These are phyloP conservation scores for Phaeosphaeria sp. DNA, from an alignment of 2,329 filamentous ascomycete species.

Conservation along the genomic window DNA sequence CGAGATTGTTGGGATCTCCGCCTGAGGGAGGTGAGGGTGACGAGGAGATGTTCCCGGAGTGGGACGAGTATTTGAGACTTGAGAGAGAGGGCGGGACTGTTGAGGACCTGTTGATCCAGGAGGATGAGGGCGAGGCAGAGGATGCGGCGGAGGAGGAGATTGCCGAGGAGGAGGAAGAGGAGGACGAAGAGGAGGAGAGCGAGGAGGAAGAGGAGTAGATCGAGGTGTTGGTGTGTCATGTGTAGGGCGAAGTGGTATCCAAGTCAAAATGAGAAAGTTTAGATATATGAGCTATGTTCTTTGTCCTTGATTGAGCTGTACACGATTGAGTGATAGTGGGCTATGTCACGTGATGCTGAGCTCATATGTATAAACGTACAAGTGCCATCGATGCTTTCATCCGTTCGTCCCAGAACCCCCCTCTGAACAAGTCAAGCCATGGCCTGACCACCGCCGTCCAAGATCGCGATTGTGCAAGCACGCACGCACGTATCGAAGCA, in stretches of 20 bases:
- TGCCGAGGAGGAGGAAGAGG: constrained; percentile 37
- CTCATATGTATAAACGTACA: too few relatives aligned
- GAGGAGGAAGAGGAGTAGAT: constrained; percentile 27
- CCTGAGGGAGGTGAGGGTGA: constrained; percentile 66
- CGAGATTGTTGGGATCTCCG: constrained; percentile 82
- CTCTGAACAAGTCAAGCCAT: too few relatives aligned
- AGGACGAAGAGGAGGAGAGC: constrained; percentile 33
- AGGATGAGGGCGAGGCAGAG: constrained; percentile 40
- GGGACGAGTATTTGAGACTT: constrained; percentile 86
- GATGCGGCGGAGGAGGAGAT: constrained; percentile 43
- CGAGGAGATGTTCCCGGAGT: constrained; percentile 92
- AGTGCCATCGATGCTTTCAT: too few relatives aligned
- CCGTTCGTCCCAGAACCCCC: too few relatives aligned
- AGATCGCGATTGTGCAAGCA: too few relatives aligned
- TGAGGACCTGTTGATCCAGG: constrained; percentile 42
- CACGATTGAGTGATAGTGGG: too few relatives aligned
- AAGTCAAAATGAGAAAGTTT: neutral
- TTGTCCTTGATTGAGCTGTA: too few relatives aligned
- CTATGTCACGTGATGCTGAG: too few relatives aligned
- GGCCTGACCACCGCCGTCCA: too few relatives aligned
- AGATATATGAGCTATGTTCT: too few relatives aligned
- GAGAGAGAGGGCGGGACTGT: constrained; percentile 72
- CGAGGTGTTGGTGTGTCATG: too few relatives aligned
- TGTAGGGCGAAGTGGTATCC: neutral
- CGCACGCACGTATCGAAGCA: too few relatives aligned